Base-by-base conservation (phyloP, 1,139 yeast species). In the Candida pseudoviswanathii region DNA sequence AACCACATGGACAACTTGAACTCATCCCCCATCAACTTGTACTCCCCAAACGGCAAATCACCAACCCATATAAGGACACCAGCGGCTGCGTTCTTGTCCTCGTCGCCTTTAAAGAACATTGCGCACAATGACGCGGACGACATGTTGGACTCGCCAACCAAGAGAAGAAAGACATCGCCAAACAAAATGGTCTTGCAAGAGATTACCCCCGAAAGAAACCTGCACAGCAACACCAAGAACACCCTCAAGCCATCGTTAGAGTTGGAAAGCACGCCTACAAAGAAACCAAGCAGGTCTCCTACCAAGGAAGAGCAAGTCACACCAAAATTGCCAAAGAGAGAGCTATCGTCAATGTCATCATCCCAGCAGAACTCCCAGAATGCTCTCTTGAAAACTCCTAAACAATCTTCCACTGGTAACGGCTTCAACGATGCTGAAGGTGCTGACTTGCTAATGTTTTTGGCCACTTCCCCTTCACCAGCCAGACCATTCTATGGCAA, bases 391-490 rank as follows among this genome's bases (percentile, higher is more conserved):
- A 66, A 64, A 41, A 75, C 80, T 3, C 79, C 80, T 2, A 50
- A 43, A 32, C 48, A 44, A 41, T 26, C n/a, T 21, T 54, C 46
- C 43, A 55, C 8, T 47, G 26, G 43, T 36, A 27, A 39, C 7
- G 49, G 48, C 8, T 59, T 68, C 57, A 67, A 77, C 49, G 84
- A 81, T 51, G 89, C 85, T 47, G 91, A 86, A 64, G 96, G 96
- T 4, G 96, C 96, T 0, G 95, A 87, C 63, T 70, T 89, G 54
- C 75, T 89, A 53, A 80, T 89, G 83, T 89, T 82, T 64, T 74
- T 89, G 58, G 96, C 96, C 3, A 87, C 95, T 3, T 87, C 96
- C 2, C 96, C 96, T 0, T 86, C 94, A 0, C 90, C 92, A 0
- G 85, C 86, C 1, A 75, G 73, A 47, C 70, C 74, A 4, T 66